Conservation (phyloP, 352 stramenopile species). For the Globisporangium mamillatum region DNA sequence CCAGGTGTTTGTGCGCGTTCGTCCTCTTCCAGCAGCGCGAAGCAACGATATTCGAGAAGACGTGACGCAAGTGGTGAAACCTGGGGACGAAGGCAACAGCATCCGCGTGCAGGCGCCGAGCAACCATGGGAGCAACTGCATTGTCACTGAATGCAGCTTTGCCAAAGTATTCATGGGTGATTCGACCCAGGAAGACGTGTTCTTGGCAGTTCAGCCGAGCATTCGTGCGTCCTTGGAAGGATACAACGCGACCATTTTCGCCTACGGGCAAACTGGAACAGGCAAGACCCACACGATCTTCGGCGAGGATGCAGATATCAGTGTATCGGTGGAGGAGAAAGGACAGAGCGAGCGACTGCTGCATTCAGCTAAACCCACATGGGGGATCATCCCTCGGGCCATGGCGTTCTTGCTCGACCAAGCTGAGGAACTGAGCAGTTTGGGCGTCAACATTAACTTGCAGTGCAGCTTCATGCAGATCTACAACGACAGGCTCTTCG, state of each 20-base stretch:
- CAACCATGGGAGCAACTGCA: conserved; percentile 19
- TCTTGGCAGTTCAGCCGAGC: conserved; percentile 57
- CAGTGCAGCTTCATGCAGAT: conserved; percentile 91
- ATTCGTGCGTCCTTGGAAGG: conserved; percentile 70
- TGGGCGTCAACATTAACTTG: conserved; percentile 37
- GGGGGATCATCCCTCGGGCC: conserved; percentile 81
- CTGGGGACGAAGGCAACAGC: conserved; percentile 24
- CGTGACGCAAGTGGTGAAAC: conserved; percentile 28
- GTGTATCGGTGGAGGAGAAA: background rate
- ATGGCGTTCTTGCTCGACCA: conserved; percentile 64
- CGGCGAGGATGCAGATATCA: conserved; percentile 40
- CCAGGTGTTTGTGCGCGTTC: conserved; percentile 75
- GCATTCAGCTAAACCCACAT: conserved; percentile 20
- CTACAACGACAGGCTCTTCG: conserved; percentile 93
- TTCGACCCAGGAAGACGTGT: conserved; percentile 79
- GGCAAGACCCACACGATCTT: conserved; percentile 94
- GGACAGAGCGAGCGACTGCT: background rate
- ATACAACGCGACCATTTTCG: conserved; percentile 91
- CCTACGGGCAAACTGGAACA: conserved; percentile 89
- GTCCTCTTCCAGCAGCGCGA: conserved; percentile 25
- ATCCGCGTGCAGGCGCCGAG: conserved; percentile 23
- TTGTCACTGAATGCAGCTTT: conserved; percentile 64
- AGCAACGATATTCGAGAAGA: conserved; percentile 20
- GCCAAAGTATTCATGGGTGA: conserved; percentile 66
- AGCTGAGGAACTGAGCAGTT: conserved; percentile 12